phyloP scores from a whole-genome alignment of 2,329 filamentous ascomycete species.

The Talaromyces marneffei region DNA sequence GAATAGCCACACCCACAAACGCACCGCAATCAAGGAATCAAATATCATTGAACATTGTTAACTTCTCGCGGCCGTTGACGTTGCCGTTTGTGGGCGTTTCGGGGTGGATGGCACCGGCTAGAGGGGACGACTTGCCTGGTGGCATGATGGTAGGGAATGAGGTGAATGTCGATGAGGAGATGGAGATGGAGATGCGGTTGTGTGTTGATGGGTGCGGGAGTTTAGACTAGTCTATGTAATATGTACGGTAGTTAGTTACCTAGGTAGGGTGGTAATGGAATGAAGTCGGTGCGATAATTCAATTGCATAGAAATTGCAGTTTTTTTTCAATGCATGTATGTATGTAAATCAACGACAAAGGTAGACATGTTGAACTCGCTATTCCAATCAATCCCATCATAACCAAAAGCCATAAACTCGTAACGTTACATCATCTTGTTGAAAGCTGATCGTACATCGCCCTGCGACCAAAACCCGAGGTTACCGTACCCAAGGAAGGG shows the following conservation, averaged over 20 bases:
- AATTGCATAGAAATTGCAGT: neutral
- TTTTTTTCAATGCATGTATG: too few relatives aligned
- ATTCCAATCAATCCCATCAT: neutral
- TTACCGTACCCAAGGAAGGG: neutral
- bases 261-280: neutral
- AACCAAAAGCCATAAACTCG: neutral
- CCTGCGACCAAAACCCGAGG: neutral
- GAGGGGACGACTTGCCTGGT: constrained; percentile 7
- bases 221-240: neutral
- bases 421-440: constrained; percentile 2
- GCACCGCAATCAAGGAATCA: constrained; percentile 26
- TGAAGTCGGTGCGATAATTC: neutral
- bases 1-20: constrained; percentile 24
- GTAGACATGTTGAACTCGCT: neutral
- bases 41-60: constrained; percentile 25
- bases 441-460: neutral
- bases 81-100: neutral
- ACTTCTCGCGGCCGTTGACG: neutral
- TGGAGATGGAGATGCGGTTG: constrained; percentile 10
- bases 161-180: neutral
- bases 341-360: neutral
- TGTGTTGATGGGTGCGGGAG: constrained; percentile 4
- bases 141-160: neutral
- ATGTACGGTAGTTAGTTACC: too few relatives aligned
- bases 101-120: constrained; percentile 7